Conservation (phyloP, 768 basidiomycete species). For the Cystobasidium tubakii region DNA sequence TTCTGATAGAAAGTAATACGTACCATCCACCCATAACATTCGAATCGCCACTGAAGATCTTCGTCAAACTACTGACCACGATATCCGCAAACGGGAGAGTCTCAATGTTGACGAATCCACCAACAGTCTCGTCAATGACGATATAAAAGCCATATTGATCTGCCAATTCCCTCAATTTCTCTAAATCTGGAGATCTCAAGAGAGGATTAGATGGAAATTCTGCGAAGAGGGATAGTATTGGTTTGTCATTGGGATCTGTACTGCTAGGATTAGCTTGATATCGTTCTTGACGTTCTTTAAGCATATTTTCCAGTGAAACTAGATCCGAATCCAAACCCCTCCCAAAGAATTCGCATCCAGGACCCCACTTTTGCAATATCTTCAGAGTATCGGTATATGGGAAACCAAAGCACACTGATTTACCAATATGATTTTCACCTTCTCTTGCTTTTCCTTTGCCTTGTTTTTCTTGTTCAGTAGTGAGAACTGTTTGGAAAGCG, state of each 20-base stretch:
- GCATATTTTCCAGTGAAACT: constrained; percentile 62
- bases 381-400: constrained; percentile 94
- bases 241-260: constrained; percentile 54
- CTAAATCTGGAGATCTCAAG: constrained; percentile 72
- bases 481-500: constrained; percentile 66
- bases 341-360: constrained; percentile 83
- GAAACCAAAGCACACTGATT: constrained; percentile 93
- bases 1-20: too few species aligned
- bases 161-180: constrained; percentile 67
- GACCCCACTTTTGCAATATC: constrained; percentile 90
- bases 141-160: constrained; percentile 83
- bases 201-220: constrained; percentile 97
- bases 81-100: constrained; percentile 80
- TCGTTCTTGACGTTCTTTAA: constrained; percentile 49
- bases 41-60: constrained; percentile 86
- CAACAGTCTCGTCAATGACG: constrained; percentile 88
- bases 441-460: constrained; percentile 44
- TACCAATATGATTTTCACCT: constrained; percentile 52
- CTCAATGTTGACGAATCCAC: constrained; percentile 88
- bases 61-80: constrained; percentile 82
- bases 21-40: constrained; percentile 99
- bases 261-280: constrained; percentile 18
- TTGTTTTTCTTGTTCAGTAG: constrained; percentile 51
- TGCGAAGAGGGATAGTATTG: constrained; percentile 73
- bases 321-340: constrained; percentile 70